Conservation (phyloP, 2,329 filamentous ascomycete genomes). For the Xylariaceae sp. region DNA sequence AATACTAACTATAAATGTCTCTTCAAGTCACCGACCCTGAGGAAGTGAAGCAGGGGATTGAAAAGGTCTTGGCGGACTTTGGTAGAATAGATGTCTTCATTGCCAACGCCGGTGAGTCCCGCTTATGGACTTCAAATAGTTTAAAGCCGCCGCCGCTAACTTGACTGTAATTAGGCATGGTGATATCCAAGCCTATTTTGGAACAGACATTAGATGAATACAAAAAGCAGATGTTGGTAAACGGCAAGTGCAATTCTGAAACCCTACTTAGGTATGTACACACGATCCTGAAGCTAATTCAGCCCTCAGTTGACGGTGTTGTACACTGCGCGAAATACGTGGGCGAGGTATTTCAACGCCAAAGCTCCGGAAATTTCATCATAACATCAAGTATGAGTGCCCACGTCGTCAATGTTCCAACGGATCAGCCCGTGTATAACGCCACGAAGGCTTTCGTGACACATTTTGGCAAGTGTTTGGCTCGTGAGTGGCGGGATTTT, state of each 20-base stretch:
- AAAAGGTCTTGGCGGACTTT: constrained; percentile 17
- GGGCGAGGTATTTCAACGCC: constrained; percentile 22
- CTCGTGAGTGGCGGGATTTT: constrained; percentile 54
- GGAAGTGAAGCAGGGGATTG: constrained; percentile 17
- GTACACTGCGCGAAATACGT: constrained; percentile 21
- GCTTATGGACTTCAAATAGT: neutral
- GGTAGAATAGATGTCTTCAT: constrained; percentile 22
- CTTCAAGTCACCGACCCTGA: constrained; percentile 13
- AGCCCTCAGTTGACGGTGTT: constrained; percentile 16
- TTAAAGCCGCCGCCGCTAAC: neutral
- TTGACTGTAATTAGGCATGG: constrained; percentile 9
- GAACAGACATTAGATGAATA: constrained; percentile 20
- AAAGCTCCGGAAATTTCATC: constrained; percentile 24
- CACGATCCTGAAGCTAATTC: constrained; percentile 2
- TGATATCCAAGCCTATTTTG: constrained; percentile 19
- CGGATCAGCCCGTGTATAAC: constrained; percentile 55
- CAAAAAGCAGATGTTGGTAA: constrained; percentile 19
- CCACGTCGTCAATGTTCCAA: constrained; percentile 48
- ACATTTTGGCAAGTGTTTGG: constrained; percentile 53
- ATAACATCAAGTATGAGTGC: constrained; percentile 40
- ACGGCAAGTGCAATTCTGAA: constrained; percentile 10
- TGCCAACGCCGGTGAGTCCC: constrained; percentile 20
- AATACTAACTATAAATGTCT: neutral
- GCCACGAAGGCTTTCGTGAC: constrained; percentile 52
- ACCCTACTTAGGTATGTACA: neutral